These are phyloP conservation scores for Lithohypha guttulata DNA, from an alignment of 2,329 filamentous ascomycete genomes.

Conservation along the genomic window DNA sequence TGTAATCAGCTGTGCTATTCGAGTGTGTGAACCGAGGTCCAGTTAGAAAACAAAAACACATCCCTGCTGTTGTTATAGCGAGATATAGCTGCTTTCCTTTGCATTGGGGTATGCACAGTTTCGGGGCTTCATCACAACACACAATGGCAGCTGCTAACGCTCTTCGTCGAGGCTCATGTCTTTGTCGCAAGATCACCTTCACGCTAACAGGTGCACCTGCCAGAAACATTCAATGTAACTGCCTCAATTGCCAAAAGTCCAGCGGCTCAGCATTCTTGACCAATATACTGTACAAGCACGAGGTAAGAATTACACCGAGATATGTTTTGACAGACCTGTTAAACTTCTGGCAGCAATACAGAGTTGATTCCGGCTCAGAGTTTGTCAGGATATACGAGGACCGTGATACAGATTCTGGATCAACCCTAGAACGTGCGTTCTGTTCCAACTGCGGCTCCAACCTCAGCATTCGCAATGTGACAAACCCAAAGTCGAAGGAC, in stretches of 20 bases:
- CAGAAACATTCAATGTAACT: constrained; percentile 20
- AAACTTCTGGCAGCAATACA: constrained; percentile 10
- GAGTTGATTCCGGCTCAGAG: constrained; percentile 7
- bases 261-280: constrained; percentile 20
- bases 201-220: constrained; percentile 14
- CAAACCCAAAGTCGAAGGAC: constrained; percentile 5
- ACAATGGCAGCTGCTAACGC: not conserved
- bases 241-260: constrained; percentile 21
- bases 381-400: constrained; percentile 16
- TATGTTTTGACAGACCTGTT: constrained; percentile 4
- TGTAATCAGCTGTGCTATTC: too few relatives aligned
- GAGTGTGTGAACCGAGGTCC: too few relatives aligned
- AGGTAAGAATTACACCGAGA: constrained; percentile 9
- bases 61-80: too few relatives aligned
- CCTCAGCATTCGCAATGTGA: not conserved
- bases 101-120: too few relatives aligned
- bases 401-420: constrained; percentile 8
- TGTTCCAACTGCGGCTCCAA: constrained; percentile 19
- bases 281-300: constrained; percentile 16
- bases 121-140: not conserved
- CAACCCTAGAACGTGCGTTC: constrained; percentile 16
- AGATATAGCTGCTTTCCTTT: too few relatives aligned
- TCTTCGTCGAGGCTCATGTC: constrained; percentile 16
- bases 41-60: too few relatives aligned
- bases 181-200: constrained; percentile 20